Conservation (phyloP, 2,329 filamentous ascomycete species). For the Ceratocystiopsis minuta region DNA sequence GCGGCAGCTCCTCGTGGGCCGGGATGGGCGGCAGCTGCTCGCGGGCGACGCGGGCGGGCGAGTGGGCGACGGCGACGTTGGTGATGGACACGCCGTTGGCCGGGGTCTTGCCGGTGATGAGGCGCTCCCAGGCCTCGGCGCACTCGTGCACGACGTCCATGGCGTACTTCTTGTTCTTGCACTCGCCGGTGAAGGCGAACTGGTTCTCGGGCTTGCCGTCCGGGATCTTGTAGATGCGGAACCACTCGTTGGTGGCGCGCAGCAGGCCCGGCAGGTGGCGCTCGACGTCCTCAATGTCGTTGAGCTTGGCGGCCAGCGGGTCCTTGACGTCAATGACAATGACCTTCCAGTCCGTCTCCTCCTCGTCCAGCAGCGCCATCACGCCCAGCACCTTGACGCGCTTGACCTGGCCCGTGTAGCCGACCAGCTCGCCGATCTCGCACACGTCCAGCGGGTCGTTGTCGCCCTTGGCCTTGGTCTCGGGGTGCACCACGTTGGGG, state of each 20-base stretch:
- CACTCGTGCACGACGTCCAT: constrained; percentile 92
- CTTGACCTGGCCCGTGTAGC: constrained; percentile 92
- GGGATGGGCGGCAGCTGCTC: constrained; percentile 62
- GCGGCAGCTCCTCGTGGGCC: constrained; percentile 56
- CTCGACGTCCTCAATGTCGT: constrained; percentile 98
- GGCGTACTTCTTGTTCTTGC: constrained; percentile 99
- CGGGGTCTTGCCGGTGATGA: constrained; percentile 76
- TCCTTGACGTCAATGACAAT: constrained; percentile 99
- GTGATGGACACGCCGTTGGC: constrained; percentile 65
- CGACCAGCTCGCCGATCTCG: constrained; percentile 97
- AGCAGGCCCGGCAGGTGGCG: constrained; percentile 92
- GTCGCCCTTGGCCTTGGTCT: constrained; percentile 99
- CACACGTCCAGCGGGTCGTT: constrained; percentile 98
- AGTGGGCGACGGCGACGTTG: constrained; percentile 63
- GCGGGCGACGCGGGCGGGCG: constrained; percentile 50
- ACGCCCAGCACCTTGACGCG: constrained; percentile 99
- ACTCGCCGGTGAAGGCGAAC: constrained; percentile 99
- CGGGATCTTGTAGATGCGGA: constrained; percentile 99
- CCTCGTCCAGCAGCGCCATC: constrained; percentile 98
- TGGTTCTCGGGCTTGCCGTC: constrained; percentile 99
- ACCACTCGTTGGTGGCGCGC: constrained; percentile 98
- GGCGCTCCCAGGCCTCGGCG: constrained; percentile 88
- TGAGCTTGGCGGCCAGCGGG: constrained; percentile 86
- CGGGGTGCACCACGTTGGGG: constrained; percentile 84
- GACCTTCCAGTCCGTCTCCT: constrained; percentile 99